Percentiles rank a stretch among this genome's conserved stretches.
phyloP scores from a whole-genome alignment of 805 yeast species.

The Trichomonascus vanleenenianus region DNA sequence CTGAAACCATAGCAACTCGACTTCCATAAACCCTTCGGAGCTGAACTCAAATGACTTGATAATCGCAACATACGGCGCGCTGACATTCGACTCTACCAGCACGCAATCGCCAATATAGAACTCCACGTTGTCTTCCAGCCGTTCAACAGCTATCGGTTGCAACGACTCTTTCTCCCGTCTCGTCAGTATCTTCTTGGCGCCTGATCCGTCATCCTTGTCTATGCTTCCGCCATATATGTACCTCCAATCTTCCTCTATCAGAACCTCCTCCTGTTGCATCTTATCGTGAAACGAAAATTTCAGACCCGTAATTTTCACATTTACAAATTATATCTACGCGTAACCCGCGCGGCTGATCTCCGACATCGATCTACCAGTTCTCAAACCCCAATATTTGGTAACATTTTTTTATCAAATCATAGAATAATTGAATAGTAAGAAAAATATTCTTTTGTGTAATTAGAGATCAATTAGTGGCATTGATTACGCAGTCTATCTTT shows the following conservation, averaged over 20 bases:
- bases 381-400: neutral
- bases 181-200: neutral
- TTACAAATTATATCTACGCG: neutral
- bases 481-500: neutral
- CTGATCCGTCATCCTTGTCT: neutral
- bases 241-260: conserved; percentile 6
- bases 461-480: too few species aligned
- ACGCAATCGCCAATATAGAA: conserved; percentile 15
- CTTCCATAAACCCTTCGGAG: conserved; percentile 10
- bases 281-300: neutral
- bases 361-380: neutral
- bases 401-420: too few species aligned
- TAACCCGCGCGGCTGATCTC: neutral
- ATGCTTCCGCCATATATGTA: conserved; percentile 4
- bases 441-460: too few species aligned
- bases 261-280: neutral
- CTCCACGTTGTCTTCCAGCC: conserved; percentile 9
- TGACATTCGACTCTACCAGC: conserved; percentile 5
- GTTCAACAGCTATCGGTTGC: conserved; percentile 10
- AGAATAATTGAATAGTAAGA: too few species aligned
- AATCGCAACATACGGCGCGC: conserved; percentile 9
- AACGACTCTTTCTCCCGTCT: neutral
- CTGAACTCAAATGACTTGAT: conserved; percentile 10
- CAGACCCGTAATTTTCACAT: too few species aligned
- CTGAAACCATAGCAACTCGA: conserved; percentile 11